Evolutionary conservation across 257 asterid genomes (phyloP).

Genomic region (Striga asiatica): DNA sequence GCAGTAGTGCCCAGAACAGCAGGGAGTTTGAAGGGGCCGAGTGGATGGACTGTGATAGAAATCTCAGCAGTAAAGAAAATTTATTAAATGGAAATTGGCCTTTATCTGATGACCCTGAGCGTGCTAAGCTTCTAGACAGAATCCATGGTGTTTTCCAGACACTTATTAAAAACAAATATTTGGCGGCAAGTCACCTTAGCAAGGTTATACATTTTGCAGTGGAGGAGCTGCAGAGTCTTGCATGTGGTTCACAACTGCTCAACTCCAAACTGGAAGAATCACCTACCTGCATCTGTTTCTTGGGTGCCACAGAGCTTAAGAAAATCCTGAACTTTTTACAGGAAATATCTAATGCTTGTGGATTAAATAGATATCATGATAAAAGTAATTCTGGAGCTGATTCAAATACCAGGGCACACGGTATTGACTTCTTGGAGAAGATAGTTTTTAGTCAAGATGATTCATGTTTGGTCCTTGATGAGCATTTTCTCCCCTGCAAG

Average conservation of each 20-base stretch:
- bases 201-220: conserved; percentile 78
- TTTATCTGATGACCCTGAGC: conserved; percentile 70
- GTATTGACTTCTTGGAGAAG: conserved; percentile 50
- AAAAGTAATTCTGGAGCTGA: conserved; percentile 37
- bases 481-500: conserved; percentile 49
- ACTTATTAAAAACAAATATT: conserved; percentile 61
- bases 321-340: conserved; percentile 74
- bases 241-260: conserved; percentile 67
- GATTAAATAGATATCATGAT: conserved; percentile 58
- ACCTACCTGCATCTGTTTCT: conserved; percentile 74
- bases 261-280: conserved; percentile 52
- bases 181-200: conserved; percentile 76
- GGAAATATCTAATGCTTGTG: conserved; percentile 71
- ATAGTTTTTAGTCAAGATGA: conserved; percentile 51
- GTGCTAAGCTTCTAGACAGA: conserved; percentile 72
- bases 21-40: conserved; percentile 58
- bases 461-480: conserved; percentile 58
- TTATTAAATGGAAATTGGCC: conserved; percentile 58
- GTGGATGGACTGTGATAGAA: conserved; percentile 87
- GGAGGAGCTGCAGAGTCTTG: conserved; percentile 75
- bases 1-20: conserved; percentile 25
- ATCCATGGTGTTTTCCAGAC: conserved; percentile 51
- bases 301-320: conserved; percentile 69
- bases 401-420: conserved; percentile 26
- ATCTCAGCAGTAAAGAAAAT: conserved; percentile 38